Percentiles rank a stretch among this genome's conserved stretches.
phyloP scores from a whole-genome alignment of 441 rosid genomes.

The Brassica hybrid region DNA sequence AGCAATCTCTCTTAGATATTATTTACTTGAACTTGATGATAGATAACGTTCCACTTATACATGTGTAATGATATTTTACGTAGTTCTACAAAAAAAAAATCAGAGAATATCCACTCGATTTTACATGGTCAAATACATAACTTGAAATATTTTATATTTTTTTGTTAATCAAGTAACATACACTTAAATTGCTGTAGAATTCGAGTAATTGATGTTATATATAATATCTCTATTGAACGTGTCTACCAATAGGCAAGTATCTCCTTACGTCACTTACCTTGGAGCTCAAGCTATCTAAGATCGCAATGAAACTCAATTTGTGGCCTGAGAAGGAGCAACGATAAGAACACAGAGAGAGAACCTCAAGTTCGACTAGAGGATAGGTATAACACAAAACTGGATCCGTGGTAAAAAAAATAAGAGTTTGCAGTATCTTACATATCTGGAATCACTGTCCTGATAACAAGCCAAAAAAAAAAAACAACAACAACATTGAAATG shows the following conservation, averaged over 20 bases:
- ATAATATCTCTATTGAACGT: not conserved
- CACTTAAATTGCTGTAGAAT: not conserved
- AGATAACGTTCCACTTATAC: not conserved
- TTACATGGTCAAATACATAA: no score
- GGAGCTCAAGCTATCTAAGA: conserved; percentile 1
- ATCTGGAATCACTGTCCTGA: conserved; percentile 1
- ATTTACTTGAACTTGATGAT: not conserved
- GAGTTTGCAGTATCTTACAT: conserved; percentile 6
- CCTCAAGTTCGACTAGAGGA: conserved; percentile 9
- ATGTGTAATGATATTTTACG: not conserved
- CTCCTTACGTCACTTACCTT: conserved; percentile 1
- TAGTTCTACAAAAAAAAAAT: not conserved
- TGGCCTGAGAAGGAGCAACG: not conserved
- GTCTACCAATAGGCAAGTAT: not conserved
- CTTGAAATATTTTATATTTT: no score
- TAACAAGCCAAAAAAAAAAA: not conserved
- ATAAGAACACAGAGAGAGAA: not conserved
- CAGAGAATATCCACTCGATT: no score
- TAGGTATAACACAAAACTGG: not conserved
- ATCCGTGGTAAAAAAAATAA: not conserved
- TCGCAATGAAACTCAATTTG: not conserved
- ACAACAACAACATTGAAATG: not conserved
- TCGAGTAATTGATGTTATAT: not conserved
- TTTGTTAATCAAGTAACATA: no score
- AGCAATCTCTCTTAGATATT: not conserved